These are phyloP conservation scores for Vitis riparia DNA, from an alignment of 164 flowering plant species.

Conservation along the genomic window DNA sequence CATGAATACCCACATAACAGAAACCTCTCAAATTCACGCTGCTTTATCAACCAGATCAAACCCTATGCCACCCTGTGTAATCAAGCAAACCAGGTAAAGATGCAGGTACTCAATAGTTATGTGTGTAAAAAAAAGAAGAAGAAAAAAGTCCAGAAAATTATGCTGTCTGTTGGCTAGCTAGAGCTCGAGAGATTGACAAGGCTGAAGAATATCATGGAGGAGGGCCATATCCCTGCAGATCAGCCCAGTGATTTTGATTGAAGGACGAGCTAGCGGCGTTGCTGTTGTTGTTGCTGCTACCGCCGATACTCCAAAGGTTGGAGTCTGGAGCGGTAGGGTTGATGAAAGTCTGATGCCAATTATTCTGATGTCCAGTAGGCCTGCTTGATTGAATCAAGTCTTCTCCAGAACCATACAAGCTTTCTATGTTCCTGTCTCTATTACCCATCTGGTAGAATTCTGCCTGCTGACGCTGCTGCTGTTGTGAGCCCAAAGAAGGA, in stretches of 20 bases:
- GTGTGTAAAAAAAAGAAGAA: slow-evolving; percentile 1
- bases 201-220: slow-evolving; percentile 20
- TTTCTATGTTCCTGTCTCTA: slow-evolving; percentile 4
- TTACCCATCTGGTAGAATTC: slow-evolving; percentile 20
- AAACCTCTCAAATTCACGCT: slow-evolving; percentile 1
- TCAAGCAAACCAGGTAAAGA: neutral
- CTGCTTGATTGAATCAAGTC: slow-evolving; percentile 16
- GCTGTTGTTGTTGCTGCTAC: slow-evolving; percentile 1
- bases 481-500: slow-evolving; percentile 21
- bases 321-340: slow-evolving; percentile 11
- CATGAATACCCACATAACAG: slow-evolving; percentile 14
- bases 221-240: slow-evolving; percentile 34
- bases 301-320: slow-evolving; percentile 9
- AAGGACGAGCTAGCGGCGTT: slow-evolving; percentile 4
- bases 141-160: neutral
- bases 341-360: slow-evolving; percentile 23
- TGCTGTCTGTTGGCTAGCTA: neutral
- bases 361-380: slow-evolving; percentile 11
- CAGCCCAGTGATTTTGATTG: slow-evolving; percentile 34
- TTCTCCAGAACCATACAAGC: slow-evolving; percentile 6
- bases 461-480: slow-evolving; percentile 9
- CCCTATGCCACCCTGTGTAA: slow-evolving; percentile 12
- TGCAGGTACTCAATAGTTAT: too few relatives aligned
- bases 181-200: neutral
- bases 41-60: slow-evolving; percentile 4